Base-by-base conservation (phyloP, 2,329 filamentous ascomycete species). In the Penicillium italicum region DNA sequence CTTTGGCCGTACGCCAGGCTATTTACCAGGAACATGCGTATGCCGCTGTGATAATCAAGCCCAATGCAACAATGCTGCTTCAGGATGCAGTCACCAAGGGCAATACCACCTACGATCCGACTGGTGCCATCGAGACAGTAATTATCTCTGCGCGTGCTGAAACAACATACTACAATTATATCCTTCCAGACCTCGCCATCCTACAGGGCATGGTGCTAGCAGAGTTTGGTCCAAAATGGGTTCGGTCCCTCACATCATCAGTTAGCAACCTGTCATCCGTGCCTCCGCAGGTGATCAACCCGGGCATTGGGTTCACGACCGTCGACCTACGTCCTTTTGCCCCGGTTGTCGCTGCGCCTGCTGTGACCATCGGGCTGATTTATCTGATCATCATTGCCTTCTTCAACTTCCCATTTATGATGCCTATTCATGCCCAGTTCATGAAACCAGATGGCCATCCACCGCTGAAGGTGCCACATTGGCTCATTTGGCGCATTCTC, bases 331-430 rank as follows among this genome's bases (percentile, higher is more conserved):
- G 85, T 2, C 84, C 84, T 0, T 87, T 87, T 66, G 72, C 66
- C 16, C 84, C 84, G 0, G 75, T 80, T 6, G 77, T 77, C 2
- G 74, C 79, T 0, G 82, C 80, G 2, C 85, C 85, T 0, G 78
- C 84, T 1, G 80, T 87, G 2, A 82, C 78, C 1, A 85, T 87
- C 50, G 84, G 84, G 0, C 71, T 87, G 28, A 87, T 88, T 62
- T 87, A 87, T 65, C 73, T 87, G 1, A 87, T 88, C 63, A 87
- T 88, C 63, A 77, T 87, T 38, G 82, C 83, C 0, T 87, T 87
- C 73, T 87, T 87, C 74, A 83, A 79, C 28, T 87, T 85, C 68
- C 77, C 80, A 0, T 87, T 87, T 72, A 84, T 87, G 63, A 74
- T 87, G 42, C 85, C 85, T 0, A 81, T 86, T 14, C 84, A 88